Evolutionary conservation across 1,284 basidiomycete species (phyloP).

Genomic region (Heterobasidion occidentale): DNA sequence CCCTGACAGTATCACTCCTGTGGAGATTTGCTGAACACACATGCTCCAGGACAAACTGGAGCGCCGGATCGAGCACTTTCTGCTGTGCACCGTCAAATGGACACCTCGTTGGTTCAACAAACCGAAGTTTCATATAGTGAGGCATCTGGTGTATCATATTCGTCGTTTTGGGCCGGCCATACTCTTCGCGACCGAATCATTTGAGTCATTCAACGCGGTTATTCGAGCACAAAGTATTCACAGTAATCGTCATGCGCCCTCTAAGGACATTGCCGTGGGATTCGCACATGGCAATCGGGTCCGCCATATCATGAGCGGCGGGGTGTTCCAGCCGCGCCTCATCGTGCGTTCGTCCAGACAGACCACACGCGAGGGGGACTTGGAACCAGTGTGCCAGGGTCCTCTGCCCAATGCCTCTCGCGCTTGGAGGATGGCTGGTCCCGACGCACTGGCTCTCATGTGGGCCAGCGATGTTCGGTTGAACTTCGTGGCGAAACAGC

Average conservation of each 20-base stretch:
- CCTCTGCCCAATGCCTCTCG: too few species aligned
- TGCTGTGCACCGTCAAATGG: constrained; percentile 9
- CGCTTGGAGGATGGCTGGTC: too few species aligned
- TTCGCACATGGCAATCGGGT: constrained; percentile 27
- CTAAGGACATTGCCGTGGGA: constrained; percentile 28
- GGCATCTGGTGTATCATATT: constrained; percentile 14
- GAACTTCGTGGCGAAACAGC: too few species aligned
- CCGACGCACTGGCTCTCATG: too few species aligned
- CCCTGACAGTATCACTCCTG: too few species aligned
- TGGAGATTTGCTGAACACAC: too few species aligned
- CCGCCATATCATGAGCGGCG: constrained; percentile 29
- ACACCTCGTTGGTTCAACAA: constrained; percentile 18
- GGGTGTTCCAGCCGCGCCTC: not conserved
- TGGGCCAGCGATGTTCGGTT: too few species aligned
- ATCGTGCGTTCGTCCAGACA: too few species aligned
- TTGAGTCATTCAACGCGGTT: constrained; percentile 39
- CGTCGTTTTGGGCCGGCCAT: constrained; percentile 10
- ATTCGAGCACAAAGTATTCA: constrained; percentile 32
- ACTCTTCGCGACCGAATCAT: constrained; percentile 25
- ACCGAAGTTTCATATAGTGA: constrained; percentile 18
- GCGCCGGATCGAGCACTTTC: constrained; percentile 11
- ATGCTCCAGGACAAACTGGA: not conserved
- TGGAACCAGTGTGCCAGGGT: too few species aligned
- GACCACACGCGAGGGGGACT: too few species aligned
- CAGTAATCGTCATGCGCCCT: constrained; percentile 34